Evolutionary conservation across 2,329 filamentous ascomycete genomes (phyloP).

Genomic region (Cladosporium cucumerinum): DNA sequence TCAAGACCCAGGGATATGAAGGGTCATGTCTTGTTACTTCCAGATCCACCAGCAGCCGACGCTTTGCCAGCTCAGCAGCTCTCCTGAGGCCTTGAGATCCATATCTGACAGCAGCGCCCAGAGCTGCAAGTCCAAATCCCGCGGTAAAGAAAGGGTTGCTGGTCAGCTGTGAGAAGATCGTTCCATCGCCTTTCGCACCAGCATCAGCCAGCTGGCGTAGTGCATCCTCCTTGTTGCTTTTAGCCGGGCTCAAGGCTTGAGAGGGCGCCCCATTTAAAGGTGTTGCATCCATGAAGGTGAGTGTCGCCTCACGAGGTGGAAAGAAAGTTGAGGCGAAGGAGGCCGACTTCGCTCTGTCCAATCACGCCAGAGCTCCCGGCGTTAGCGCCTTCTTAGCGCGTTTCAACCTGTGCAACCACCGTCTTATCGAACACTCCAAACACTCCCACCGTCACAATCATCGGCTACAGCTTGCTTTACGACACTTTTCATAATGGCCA

Average conservation of each 20-base stretch:
- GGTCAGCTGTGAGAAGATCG: constrained; percentile 45
- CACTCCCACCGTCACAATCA: neutral
- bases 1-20: constrained; percentile 88
- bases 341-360: neutral
- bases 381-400: constrained; percentile 7
- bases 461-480: neutral
- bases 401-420: neutral
- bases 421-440: constrained; percentile 7
- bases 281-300: constrained; percentile 12
- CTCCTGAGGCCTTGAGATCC: constrained; percentile 73
- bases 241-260: constrained; percentile 8
- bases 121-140: constrained; percentile 81
- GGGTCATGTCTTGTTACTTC: constrained; percentile 94
- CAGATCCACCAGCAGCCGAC: constrained; percentile 86
- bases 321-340: constrained; percentile 1
- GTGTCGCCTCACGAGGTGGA: neutral
- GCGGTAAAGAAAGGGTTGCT: constrained; percentile 55
- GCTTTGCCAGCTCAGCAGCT: constrained; percentile 70
- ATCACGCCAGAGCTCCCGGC: neutral
- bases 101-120: constrained; percentile 78
- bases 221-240: constrained; percentile 30
- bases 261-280: constrained; percentile 4
- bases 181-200: constrained; percentile 33
- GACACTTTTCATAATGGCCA: neutral
- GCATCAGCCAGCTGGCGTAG: constrained; percentile 37